Base-by-base conservation (phyloP, 2,329 filamentous ascomycete species). In the Parafenestella ontariensis region DNA sequence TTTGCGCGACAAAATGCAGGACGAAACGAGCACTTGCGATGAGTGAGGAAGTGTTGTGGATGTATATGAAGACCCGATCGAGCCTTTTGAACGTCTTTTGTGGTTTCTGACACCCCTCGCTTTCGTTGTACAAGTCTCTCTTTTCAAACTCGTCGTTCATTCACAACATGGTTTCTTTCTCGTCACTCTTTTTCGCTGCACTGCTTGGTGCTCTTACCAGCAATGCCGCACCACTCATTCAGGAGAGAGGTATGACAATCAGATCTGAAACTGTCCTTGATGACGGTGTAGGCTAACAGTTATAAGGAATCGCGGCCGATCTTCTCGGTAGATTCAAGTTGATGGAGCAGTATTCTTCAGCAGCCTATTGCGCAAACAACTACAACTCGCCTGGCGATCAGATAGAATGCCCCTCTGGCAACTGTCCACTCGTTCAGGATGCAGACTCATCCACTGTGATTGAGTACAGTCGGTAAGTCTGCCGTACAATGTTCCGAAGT, bases 361-460 rank as follows among this genome's bases (percentile, higher is more conserved):
- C 83, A 11, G 76, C 82, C n/a, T 85, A 85, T 63, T 85, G 83
- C 64, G 58, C 75, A 5, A 69, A 61, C 51, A 84, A 85, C 61
- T 73, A 78, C 62, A 65, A 79, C 34, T 76, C 77, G 3, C 52
- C 77, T 0, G 77, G 75, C 23, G 71, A 76, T 21, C 72, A 72
- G 28, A 58, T 84, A 20, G 70, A 69, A 10, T 85, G 83, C 59
- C 79, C 62, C 59, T 64, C 69, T 7, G 78, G 73, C 5, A 81
- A 78, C 48, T 85, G 83, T 56, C 80, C 82, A 1, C 62, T 75
- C 0, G 81, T 84, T 2, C 70, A 84, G 64, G 59, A 74, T 1
- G 78, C 79, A 3, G 72, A 76, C 23, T 77, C 80, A 0, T 72
- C 59, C 8, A 76, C 78, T 1, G 54, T 81, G 3, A 66, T 73